Percentiles rank a stretch among this genome's conserved stretches.
phyloP scores from a whole-genome alignment of 441 rosid species.

The Jatropha multifida region DNA sequence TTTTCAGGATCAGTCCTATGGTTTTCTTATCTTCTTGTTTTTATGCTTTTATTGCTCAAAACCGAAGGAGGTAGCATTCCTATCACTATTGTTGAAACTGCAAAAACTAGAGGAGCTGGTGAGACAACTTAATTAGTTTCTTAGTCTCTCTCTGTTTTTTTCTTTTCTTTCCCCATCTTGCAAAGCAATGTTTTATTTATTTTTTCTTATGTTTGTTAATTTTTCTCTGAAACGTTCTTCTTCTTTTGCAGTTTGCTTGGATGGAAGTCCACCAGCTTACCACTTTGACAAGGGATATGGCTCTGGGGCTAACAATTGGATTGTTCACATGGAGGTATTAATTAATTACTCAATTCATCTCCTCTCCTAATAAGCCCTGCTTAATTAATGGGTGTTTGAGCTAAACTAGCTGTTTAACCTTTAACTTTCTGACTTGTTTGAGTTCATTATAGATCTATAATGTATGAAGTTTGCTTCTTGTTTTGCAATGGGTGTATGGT shows the following conservation, averaged over 20 bases:
- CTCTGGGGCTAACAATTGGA: constrained; percentile 50
- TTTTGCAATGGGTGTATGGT: neutral
- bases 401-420: neutral
- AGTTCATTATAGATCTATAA: neutral
- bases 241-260: constrained; percentile 51
- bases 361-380: neutral
- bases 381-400: neutral
- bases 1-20: constrained; percentile 46
- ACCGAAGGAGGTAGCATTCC: constrained; percentile 48
- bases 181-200: neutral
- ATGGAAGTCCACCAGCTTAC: constrained; percentile 66
- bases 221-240: neutral
- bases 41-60: constrained; percentile 38
- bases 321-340: constrained; percentile 51
- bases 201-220: neutral
- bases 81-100: constrained; percentile 59
- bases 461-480: neutral
- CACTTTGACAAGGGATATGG: constrained; percentile 54
- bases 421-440: neutral
- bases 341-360: neutral
- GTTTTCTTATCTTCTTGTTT: constrained; percentile 33
- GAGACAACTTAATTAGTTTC: constrained; percentile 12
- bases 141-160: neutral
- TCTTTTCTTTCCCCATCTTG: neutral
- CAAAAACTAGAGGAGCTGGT: constrained; percentile 87